These are phyloP conservation scores for Chaetomium sp. DNA, from an alignment of 2,329 filamentous ascomycete genomes.

Conservation along the genomic window DNA sequence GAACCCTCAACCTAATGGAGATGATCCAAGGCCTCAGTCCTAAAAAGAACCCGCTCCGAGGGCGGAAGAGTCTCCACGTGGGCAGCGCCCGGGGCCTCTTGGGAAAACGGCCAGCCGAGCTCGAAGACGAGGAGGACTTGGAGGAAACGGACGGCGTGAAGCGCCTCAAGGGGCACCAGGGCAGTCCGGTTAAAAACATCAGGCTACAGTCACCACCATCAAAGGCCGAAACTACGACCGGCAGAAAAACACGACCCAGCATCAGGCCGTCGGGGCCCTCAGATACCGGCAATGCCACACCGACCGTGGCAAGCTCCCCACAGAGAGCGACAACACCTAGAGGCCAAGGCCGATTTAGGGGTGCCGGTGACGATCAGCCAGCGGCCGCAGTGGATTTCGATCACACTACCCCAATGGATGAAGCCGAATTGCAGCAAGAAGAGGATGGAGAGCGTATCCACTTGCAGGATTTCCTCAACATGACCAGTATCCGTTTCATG, in stretches of 20 bases:
- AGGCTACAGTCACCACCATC: conserved; percentile 69
- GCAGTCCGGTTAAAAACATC: conserved; percentile 76
- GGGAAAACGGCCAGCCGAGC: conserved; percentile 72
- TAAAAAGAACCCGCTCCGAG: conserved; percentile 67
- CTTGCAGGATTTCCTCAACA: conserved; percentile 87
- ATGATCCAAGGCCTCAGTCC: conserved; percentile 79
- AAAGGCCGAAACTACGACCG: conserved; percentile 66
- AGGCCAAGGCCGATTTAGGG: conserved; percentile 57
- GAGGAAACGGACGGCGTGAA: conserved; percentile 64
- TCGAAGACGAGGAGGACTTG: conserved; percentile 69
- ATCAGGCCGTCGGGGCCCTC: conserved; percentile 50
- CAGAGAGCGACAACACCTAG: conserved; percentile 58
- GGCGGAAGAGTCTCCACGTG: conserved; percentile 75
- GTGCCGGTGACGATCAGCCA: conserved; percentile 53
- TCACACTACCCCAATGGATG: conserved; percentile 46
- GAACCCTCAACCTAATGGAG: conserved; percentile 68
- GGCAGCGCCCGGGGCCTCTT: conserved; percentile 73
- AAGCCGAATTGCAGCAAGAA: conserved; percentile 50
- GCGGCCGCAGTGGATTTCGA: conserved; percentile 49
- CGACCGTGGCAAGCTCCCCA: conserved; percentile 52
- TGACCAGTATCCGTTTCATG: conserved; percentile 98
- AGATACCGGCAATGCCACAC: conserved; percentile 42
- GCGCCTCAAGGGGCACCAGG: conserved; percentile 69
- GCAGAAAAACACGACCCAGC: conserved; percentile 56
- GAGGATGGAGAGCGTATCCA: conserved; percentile 67